These are phyloP conservation scores for Botryotinia convoluta DNA, from an alignment of 2,329 filamentous ascomycete species.

Conservation along the genomic window DNA sequence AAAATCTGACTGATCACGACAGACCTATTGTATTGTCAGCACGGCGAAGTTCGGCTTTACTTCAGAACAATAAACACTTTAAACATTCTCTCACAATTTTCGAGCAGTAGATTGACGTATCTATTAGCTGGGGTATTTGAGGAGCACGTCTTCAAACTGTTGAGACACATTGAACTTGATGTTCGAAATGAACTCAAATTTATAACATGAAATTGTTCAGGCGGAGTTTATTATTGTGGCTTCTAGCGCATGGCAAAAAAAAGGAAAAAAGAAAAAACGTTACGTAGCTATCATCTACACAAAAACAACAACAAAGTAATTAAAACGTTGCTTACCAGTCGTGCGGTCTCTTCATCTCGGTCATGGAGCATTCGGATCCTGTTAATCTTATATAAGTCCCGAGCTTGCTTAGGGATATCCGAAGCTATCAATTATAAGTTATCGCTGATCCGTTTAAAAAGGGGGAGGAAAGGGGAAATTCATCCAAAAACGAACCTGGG, in stretches of 20 bases:
- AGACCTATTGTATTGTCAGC: conserved; percentile 51
- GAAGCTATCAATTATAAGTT: conserved; percentile 50
- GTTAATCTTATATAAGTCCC: conserved; percentile 87
- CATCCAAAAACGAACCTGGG: conserved; percentile 43
- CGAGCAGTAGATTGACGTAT: background rate
- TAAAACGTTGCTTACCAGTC: conserved; percentile 47
- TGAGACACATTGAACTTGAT: background rate
- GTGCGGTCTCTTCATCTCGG: conserved; percentile 73
- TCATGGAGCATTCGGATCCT: conserved; percentile 87
- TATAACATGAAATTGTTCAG: no score
- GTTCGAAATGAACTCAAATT: background rate
- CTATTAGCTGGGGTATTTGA: background rate
- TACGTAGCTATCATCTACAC: no score
- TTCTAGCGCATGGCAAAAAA: background rate
- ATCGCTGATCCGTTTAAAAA: background rate
- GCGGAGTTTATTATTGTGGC: background rate
- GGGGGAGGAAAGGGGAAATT: no score
- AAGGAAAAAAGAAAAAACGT: background rate
- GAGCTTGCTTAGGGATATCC: conserved; percentile 81
- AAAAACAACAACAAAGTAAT: background rate
- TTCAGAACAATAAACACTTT: background rate
- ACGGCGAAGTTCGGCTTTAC: background rate
- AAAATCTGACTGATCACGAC: conserved; percentile 70
- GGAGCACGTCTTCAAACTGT: background rate
- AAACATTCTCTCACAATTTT: background rate